These are phyloP conservation scores for Fusarium sacchari DNA, from an alignment of 2,329 filamentous ascomycete genomes.

Conservation along the genomic window DNA sequence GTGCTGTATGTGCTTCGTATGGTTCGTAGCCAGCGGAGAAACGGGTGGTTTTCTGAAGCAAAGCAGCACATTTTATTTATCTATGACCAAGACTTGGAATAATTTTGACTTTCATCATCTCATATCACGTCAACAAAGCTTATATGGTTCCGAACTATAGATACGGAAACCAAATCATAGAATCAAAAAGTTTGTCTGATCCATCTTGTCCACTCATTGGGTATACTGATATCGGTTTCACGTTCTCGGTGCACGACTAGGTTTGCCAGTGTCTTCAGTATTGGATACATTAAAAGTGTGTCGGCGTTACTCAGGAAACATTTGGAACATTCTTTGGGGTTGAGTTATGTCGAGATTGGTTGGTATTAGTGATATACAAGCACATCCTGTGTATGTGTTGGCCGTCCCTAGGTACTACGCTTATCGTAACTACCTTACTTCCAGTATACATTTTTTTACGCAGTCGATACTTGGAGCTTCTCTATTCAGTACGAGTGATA, in stretches of 20 bases:
- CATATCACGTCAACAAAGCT: background rate
- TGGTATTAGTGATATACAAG: background rate
- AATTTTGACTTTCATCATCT: background rate
- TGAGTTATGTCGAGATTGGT: background rate
- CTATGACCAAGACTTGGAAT: background rate
- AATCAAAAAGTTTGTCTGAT: background rate
- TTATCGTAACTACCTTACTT: background rate
- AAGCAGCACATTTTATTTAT: background rate
- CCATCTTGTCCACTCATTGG: background rate
- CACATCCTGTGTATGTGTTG: too few relatives aligned
- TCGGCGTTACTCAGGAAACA: background rate
- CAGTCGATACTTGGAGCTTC: background rate
- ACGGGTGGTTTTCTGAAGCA: background rate
- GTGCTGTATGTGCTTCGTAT: background rate
- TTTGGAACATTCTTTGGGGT: background rate
- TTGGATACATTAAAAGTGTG: background rate
- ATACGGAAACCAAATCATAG: background rate
- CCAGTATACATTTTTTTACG: too few relatives aligned
- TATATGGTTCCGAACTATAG: background rate
- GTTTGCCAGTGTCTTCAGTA: background rate
- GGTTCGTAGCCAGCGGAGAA: background rate
- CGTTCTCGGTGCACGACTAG: background rate
- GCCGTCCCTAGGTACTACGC: background rate
- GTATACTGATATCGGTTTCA: background rate
- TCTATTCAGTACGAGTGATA: background rate